Evolutionary conservation across 169 alveolate species (phyloP).

Genomic region (Neospora caninum): DNA sequence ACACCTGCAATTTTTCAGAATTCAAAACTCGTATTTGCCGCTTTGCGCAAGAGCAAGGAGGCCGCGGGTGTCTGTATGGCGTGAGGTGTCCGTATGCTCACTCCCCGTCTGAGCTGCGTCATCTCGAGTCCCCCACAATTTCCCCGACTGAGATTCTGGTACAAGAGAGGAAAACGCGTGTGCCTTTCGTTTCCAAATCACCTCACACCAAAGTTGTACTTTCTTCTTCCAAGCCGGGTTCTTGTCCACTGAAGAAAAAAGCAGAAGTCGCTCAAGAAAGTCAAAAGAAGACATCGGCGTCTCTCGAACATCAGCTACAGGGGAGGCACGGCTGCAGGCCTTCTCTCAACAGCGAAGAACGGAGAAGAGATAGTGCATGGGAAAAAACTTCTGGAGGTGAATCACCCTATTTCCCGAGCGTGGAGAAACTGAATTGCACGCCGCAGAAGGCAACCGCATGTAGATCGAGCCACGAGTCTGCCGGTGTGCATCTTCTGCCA

Average conservation of each 20-base stretch:
- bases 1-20: conserved; percentile 53
- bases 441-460: neutral
- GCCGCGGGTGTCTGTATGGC: conserved; percentile 63
- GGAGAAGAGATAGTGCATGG: no score
- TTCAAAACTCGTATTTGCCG: conserved; percentile 60
- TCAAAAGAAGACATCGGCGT: neutral
- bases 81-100: conserved; percentile 60
- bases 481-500: neutral
- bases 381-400: neutral
- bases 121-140: neutral
- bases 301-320: neutral
- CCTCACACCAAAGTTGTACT: neutral
- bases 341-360: neutral
- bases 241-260: neutral
- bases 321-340: conserved; percentile 34
- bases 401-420: neutral
- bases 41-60: conserved; percentile 50
- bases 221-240: neutral
- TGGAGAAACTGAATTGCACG: neutral
- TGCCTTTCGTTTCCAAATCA: neutral
- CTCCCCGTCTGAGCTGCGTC: conserved; percentile 47
- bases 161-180: neutral
- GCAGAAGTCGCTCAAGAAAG: neutral
- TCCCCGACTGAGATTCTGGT: conserved; percentile 25
- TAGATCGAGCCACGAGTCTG: neutral